These are phyloP conservation scores for Paramecium primaurelia DNA, from an alignment of 73 alveolate genomes.

Conservation along the genomic window DNA sequence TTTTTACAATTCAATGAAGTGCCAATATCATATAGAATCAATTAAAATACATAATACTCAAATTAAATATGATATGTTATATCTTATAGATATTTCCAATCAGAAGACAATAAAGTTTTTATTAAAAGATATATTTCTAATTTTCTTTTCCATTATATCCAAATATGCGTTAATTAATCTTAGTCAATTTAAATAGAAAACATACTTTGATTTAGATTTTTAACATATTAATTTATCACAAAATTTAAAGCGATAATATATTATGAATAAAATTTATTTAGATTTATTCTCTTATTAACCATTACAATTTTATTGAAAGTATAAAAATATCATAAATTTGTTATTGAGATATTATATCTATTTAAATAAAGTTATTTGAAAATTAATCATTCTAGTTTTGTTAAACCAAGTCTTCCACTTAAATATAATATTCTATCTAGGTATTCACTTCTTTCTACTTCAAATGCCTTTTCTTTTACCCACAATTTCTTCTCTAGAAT, in stretches of 20 bases:
- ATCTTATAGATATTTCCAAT: background rate
- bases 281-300: too few relatives aligned
- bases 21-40: background rate
- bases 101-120: background rate
- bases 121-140: background rate
- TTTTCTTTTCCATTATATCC: background rate
- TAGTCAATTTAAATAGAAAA: too few relatives aligned
- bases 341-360: too few relatives aligned
- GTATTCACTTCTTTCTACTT: slow-evolving; percentile 62
- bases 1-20: background rate
- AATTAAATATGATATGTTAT: background rate
- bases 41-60: background rate
- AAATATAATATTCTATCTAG: slow-evolving; percentile 50
- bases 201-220: too few relatives aligned
- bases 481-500: slow-evolving; percentile 51
- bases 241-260: too few relatives aligned
- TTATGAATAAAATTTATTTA: too few relatives aligned
- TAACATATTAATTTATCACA: too few relatives aligned
- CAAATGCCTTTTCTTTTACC: slow-evolving; percentile 68
- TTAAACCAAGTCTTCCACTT: slow-evolving; percentile 40
- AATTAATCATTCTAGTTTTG: background rate
- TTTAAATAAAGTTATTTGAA: too few relatives aligned
- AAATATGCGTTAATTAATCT: too few relatives aligned
- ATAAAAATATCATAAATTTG: too few relatives aligned
- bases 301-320: too few relatives aligned